A percentile compares a stretch with the other conserved stretches of the same genome.
Evolutionary conservation across 1,284 basidiomycete species (phyloP).

Genomic region (Butyriboletus appendiculatus): DNA sequence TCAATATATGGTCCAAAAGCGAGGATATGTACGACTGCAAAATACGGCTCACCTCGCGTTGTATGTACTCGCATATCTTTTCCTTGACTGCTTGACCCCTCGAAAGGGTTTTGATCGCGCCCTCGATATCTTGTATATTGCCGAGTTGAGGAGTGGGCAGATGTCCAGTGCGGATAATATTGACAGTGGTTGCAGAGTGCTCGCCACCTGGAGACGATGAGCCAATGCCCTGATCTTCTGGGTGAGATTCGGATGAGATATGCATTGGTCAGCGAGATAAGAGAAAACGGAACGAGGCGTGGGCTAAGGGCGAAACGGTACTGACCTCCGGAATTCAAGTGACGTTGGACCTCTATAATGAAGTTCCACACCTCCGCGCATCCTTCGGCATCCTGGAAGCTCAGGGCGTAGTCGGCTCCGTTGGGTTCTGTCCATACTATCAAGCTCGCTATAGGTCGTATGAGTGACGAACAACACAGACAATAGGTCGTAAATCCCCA

Average conservation of each 20-base stretch:
- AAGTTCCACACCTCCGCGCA: slow-evolving; percentile 98
- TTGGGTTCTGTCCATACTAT: slow-evolving; percentile 99
- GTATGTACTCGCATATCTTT: slow-evolving; percentile 82
- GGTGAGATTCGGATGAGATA: slow-evolving; percentile 17
- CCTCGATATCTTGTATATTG: slow-evolving; percentile 75
- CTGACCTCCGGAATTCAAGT: slow-evolving; percentile 67
- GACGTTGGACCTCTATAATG: slow-evolving; percentile 91
- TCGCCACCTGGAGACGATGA: slow-evolving; percentile 65
- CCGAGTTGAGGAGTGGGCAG: slow-evolving; percentile 71
- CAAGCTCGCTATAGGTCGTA: slow-evolving; percentile 73
- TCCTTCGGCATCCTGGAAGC: slow-evolving; percentile 96
- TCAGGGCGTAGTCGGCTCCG: slow-evolving; percentile 93
- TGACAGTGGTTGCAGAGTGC: slow-evolving; percentile 57
- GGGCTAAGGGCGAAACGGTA: slow-evolving; percentile 17
- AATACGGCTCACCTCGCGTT: slow-evolving; percentile 57
- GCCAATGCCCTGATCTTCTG: slow-evolving; percentile 48
- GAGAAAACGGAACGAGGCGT: slow-evolving; percentile 4
- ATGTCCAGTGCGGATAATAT: slow-evolving; percentile 68
- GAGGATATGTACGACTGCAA: background rate
- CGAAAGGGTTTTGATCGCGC: slow-evolving; percentile 69
- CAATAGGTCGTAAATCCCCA: slow-evolving; percentile 2
- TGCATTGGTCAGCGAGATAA: slow-evolving; percentile 12
- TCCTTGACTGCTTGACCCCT: slow-evolving; percentile 71
- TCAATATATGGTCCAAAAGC: slow-evolving; percentile 7
- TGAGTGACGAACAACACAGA: slow-evolving; percentile 12